Evolutionary conservation across 2,329 filamentous ascomycete species (phyloP), one percentile per base, ranked within the genome.

Genomic region (Pezicula radicicola): DNA sequence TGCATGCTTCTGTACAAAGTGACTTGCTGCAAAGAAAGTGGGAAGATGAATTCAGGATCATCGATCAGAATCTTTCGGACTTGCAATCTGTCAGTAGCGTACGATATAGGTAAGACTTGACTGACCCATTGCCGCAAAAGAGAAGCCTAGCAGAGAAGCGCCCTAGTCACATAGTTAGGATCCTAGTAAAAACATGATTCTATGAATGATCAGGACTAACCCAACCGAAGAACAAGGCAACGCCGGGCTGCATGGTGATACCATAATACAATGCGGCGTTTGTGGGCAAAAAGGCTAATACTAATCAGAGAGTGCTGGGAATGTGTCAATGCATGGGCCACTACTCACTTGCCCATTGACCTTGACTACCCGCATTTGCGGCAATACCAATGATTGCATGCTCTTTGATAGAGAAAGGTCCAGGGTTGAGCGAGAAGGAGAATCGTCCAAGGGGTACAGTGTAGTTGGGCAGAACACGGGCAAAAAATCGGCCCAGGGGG

Each of bases 351-450:
- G 41, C 41, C 41, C 41, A 43, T 43, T 43, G 41, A 15, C 41
- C 41, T 15, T 43, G 41, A 21, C 41, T 43, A 19, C 41, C 41
- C 21, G 41, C 74, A 77, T 77, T 50, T 15, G 48, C 48, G 33
- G 85, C 85, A 58, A 85, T 79, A 16, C 82, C 79, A 50, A 87
- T 84, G 55, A 87, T 78, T 44, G 80, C 69, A 63, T 87, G 84
- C 62, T 87, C 84, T 66, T 87, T 87, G 64, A 84, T 75, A 61
- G 84, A 87, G 67, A 87, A 87, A 0, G 83, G 83, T 0, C 83
- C 82, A 0, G 83, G 82, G 49, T 86, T 87, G 18, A 43, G 41
- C 13, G 41, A 43, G 18, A 43, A 43, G 3, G 41, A 43, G 41
- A 43, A 43, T 15, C 41, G 16, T 43, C 41, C 41, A 9, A 43